Base-by-base conservation (phyloP, 1,284 basidiomycete genomes). In the Heterobasidion annosum region DNA sequence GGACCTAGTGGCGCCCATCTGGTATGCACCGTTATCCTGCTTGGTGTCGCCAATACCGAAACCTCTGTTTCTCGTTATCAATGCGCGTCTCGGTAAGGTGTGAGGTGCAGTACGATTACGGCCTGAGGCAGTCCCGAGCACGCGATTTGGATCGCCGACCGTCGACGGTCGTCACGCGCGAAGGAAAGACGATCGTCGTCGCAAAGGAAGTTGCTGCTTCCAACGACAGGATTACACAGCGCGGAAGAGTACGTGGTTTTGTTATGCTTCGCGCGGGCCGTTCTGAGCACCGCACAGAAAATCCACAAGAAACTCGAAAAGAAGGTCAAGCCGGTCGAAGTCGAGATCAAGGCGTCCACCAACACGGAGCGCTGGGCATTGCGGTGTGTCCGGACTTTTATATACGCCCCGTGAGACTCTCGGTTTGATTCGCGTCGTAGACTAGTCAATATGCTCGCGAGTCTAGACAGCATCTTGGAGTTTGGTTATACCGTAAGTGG, bases 251-350 rank as follows among this genome's bases (percentile, higher is more conserved):
- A 59, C 40, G 75, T 70, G 0, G 49, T 34, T 9, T 25, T 25
- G 37, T 40, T 2, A 8, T 40, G n/a, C 8, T 16, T 1, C n/a
- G 34, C 37, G 8, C 7, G 25, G 40, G 32, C 9, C 34, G 34
- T 18, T 10, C n/a, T 34, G 7, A 40, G 37, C 37, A 40, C 37
- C n/a, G 37, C 12, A 35, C 61, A 83, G 89, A 74, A 73, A 25
- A 74, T 95, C 0, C 93, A 97, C 68, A 87, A 88, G 60, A 73
- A 79, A 46, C 74, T 97, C 15, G 92, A 97, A 65, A 73, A 75
- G 18, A 86, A 93, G 64, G 73, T 94, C 9, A 78, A 78, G 42
- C 78, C 85, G 0, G 78, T 81, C 34, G 77, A 81, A 56, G 63
- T 88, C 8, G 43, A 67, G 10, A 76, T 92, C 1, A 65, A 69